A percentile compares a stretch with the other conserved stretches of the same genome.
Evolutionary conservation across 2,329 filamentous ascomycete genomes (phyloP).

Genomic region (Phialemoniopsis sp.): DNA sequence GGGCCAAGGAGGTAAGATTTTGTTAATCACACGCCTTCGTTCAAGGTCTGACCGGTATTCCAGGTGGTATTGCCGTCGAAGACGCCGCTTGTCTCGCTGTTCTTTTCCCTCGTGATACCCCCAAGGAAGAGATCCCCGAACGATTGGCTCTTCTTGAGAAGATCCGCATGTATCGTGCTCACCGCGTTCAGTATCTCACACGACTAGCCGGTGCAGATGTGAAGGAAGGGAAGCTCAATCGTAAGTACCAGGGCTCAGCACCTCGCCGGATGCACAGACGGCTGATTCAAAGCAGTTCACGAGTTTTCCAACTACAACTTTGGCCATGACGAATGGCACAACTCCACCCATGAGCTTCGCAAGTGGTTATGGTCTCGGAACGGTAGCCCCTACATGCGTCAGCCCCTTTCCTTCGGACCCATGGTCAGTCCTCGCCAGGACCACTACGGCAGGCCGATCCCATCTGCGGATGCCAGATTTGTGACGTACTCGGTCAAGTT

Average conservation of each 20-base stretch:
- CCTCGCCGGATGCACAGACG: too few species aligned
- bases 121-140: conserved; percentile 40
- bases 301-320: conserved; percentile 47
- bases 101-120: conserved; percentile 31
- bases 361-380: conserved; percentile 39
- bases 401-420: conserved; percentile 40
- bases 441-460: conserved; percentile 13
- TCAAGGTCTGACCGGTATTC: too few species aligned
- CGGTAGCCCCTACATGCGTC: conserved; percentile 33
- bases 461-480: conserved; percentile 23
- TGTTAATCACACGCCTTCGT: too few species aligned
- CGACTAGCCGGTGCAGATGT: conserved; percentile 36
- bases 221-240: conserved; percentile 1
- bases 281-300: conserved; percentile 19
- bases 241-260: too few species aligned
- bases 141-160: conserved; percentile 56
- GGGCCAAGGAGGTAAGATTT: conserved; percentile 46
- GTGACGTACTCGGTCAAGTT: conserved; percentile 43
- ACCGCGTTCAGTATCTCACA: conserved; percentile 28
- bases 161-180: conserved; percentile 46
- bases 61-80: conserved; percentile 57
- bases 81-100: conserved; percentile 57
- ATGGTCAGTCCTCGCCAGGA: conserved; percentile 38
- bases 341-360: conserved; percentile 44
- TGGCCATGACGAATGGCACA: conserved; percentile 54